phyloP scores from a whole-genome alignment of 768 basidiomycete genomes.

The Nidularia pulvinata region DNA sequence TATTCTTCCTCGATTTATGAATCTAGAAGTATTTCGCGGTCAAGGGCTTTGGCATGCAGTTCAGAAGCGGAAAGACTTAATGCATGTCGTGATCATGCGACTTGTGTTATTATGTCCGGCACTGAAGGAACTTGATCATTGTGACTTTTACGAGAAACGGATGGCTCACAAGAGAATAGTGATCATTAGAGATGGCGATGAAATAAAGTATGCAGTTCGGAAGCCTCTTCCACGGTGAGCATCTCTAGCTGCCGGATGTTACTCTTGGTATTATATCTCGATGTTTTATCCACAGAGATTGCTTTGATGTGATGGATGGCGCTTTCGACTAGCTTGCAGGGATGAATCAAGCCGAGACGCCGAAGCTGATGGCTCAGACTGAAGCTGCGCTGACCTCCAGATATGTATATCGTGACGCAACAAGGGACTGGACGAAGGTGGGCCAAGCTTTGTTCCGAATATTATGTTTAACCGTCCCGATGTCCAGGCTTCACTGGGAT shows the following conservation, averaged over 20 bases:
- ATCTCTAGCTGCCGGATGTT: background rate
- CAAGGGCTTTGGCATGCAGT: conserved; percentile 40
- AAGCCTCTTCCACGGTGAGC: conserved; percentile 25
- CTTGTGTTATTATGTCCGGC: conserved; percentile 37
- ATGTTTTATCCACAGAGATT: conserved; percentile 8
- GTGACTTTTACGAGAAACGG: conserved; percentile 26
- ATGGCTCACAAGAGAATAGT: conserved; percentile 31
- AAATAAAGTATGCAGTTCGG: conserved; percentile 28
- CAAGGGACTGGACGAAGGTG: too few relatives aligned
- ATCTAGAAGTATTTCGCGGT: conserved; percentile 43
- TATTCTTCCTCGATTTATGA: conserved; percentile 35
- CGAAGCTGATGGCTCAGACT: too few relatives aligned
- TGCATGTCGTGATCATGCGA: conserved; percentile 39
- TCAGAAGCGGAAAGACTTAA: conserved; percentile 24
- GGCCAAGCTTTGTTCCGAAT: too few relatives aligned
- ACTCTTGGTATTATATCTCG: background rate
- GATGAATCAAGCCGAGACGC: too few relatives aligned
- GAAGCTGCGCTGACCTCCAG: too few relatives aligned
- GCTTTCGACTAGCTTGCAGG: conserved; percentile 13
- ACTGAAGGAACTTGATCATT: conserved; percentile 41
- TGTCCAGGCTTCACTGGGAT: too few relatives aligned
- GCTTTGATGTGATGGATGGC: conserved; percentile 20
- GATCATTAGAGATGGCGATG: conserved; percentile 27
- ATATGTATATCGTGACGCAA: too few relatives aligned
- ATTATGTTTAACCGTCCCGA: too few relatives aligned